phyloP scores from a whole-genome alignment of 768 basidiomycete genomes.

The Suillus alpinus region DNA sequence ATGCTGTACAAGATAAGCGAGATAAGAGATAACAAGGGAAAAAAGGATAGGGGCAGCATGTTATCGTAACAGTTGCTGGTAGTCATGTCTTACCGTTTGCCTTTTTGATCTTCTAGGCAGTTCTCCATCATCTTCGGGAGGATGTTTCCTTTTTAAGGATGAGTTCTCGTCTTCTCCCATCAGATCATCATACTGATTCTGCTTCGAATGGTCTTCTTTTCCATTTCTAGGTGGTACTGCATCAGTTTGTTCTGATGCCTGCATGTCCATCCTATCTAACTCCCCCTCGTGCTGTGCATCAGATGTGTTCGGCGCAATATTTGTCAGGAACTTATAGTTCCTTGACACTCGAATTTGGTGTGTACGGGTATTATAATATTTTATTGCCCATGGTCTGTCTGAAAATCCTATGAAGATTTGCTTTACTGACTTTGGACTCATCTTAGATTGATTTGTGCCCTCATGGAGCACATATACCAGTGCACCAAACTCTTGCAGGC shows the following conservation, averaged over 20 bases:
- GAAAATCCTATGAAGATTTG: slow-evolving; percentile 13
- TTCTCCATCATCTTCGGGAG: background rate
- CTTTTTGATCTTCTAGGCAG: background rate
- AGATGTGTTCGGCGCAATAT: background rate
- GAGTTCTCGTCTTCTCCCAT: background rate
- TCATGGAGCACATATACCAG: slow-evolving; percentile 15
- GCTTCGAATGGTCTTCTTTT: background rate
- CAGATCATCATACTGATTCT: background rate
- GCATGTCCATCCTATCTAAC: background rate
- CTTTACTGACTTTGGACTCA: slow-evolving; percentile 9
- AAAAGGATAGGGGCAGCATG: too few relatives aligned
- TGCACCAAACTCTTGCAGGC: slow-evolving; percentile 21
- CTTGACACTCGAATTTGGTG: background rate
- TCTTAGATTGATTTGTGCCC: slow-evolving; percentile 9
- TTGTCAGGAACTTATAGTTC: background rate
- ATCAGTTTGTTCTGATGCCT: background rate
- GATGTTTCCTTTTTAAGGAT: background rate
- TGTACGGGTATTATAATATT: slow-evolving; percentile 11
- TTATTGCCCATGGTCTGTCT: slow-evolving; percentile 7
- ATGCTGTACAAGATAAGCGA: too few relatives aligned
- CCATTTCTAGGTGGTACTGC: background rate
- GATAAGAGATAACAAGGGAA: too few relatives aligned
- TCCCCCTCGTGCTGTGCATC: background rate
- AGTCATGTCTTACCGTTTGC: background rate
- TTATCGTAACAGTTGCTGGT: background rate